These are phyloP conservation scores for Leptographium wingfieldii DNA, from an alignment of 2,329 filamentous ascomycete genomes.

Conservation along the genomic window DNA sequence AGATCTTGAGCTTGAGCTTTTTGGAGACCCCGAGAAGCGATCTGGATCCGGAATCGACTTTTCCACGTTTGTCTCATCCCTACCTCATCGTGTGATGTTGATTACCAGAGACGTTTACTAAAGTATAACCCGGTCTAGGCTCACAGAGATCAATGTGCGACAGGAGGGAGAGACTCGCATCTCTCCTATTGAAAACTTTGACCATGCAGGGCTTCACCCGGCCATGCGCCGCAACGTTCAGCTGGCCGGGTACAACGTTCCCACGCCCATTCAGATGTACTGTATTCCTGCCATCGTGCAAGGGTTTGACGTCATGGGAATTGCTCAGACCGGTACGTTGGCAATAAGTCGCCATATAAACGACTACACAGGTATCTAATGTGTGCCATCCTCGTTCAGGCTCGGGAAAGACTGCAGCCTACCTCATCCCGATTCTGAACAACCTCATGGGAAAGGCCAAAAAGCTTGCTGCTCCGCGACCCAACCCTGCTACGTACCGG, in stretches of 20 bases:
- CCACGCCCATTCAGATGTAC: constrained; percentile 82
- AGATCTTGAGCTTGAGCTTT: constrained; percentile 65
- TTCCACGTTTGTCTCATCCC: constrained; percentile 21
- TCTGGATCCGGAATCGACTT: constrained; percentile 46
- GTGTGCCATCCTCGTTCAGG: constrained; percentile 35
- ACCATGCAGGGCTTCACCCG: constrained; percentile 73
- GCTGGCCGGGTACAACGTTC: constrained; percentile 55
- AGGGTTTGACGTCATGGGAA: constrained; percentile 72
- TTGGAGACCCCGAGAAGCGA: constrained; percentile 43
- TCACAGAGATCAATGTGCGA: constrained; percentile 38
- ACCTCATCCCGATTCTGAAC: constrained; percentile 77
- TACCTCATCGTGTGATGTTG: constrained; percentile 6
- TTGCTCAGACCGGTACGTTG: constrained; percentile 78
- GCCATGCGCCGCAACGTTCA: constrained; percentile 66
- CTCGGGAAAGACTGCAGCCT: constrained; percentile 92
- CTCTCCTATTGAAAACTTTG: constrained; percentile 44
- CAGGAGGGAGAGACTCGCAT: constrained; percentile 46
- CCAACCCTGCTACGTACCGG: constrained; percentile 46
- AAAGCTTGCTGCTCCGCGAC: constrained; percentile 68
- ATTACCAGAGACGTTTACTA: not conserved
- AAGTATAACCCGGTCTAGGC: constrained; percentile 28
- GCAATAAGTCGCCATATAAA: not conserved
- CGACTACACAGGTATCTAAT: not conserved
- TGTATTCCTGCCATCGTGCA: constrained; percentile 66
- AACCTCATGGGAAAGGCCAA: constrained; percentile 93